Percentiles rank a stretch among this genome's conserved stretches.
Conservation (phyloP, 2,329 filamentous ascomycete species). For the Zymoseptoria ardabiliae region DNA sequence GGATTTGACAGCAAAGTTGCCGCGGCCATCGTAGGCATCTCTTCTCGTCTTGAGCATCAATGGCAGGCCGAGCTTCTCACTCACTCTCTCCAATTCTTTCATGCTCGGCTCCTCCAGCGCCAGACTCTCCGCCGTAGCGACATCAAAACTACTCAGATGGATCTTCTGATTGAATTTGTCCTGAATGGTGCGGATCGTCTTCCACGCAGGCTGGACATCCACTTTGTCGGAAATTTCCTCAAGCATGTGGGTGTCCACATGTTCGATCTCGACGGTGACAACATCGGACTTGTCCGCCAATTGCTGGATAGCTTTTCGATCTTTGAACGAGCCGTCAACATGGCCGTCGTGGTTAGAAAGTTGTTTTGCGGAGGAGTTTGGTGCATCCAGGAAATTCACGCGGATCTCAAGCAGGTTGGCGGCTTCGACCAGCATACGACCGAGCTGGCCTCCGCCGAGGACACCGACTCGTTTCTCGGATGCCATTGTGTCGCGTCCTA, state of each 20-base stretch:
- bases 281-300: slow-evolving; percentile 72
- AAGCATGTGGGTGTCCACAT: slow-evolving; percentile 82
- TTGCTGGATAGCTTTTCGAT: slow-evolving; percentile 67
- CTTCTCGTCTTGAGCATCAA: slow-evolving; percentile 90
- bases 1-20: slow-evolving; percentile 59
- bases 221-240: slow-evolving; percentile 71
- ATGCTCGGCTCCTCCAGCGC: slow-evolving; percentile 54
- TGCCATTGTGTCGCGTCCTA: slow-evolving; percentile 8
- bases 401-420: slow-evolving; percentile 71
- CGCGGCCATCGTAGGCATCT: slow-evolving; percentile 85
- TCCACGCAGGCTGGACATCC: slow-evolving; percentile 68
- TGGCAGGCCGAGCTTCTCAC: slow-evolving; percentile 64
- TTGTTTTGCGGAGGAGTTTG: slow-evolving; percentile 74
- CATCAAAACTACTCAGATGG: slow-evolving; percentile 59
- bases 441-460: slow-evolving; percentile 54
- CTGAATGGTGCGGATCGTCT: slow-evolving; percentile 80
- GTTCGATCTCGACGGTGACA: slow-evolving; percentile 90
- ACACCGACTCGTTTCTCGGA: slow-evolving; percentile 30
- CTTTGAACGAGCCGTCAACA: slow-evolving; percentile 81
- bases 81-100: slow-evolving; percentile 57
- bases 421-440: slow-evolving; percentile 89
- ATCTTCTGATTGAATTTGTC: slow-evolving; percentile 90
- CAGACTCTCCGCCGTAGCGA: slow-evolving; percentile 66
- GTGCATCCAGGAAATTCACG: slow-evolving; percentile 70
- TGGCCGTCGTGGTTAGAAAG: slow-evolving; percentile 68